A percentile compares a stretch with the other conserved stretches of the same genome.
Conservation (phyloP, 345 rosid species). For the Noccaea caerulescens region DNA sequence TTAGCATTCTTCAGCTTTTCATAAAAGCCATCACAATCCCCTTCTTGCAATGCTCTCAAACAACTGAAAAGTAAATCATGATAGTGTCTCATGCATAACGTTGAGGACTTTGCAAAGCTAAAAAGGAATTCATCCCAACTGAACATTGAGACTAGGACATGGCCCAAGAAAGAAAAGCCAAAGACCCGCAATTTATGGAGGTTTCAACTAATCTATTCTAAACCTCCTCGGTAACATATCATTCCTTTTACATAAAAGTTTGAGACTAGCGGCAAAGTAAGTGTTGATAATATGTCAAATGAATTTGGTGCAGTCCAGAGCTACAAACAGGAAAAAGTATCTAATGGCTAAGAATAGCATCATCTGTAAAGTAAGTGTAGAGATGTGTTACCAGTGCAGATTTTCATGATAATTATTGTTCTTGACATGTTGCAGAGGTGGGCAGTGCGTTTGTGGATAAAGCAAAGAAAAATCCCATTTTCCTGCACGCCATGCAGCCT, state of each 20-base stretch:
- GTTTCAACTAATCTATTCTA: constrained; percentile 21
- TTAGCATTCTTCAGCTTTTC: constrained; percentile 65
- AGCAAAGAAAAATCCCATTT: constrained; percentile 94
- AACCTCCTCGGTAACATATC: constrained; percentile 23
- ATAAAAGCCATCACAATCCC: constrained; percentile 69
- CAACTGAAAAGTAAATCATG: constrained; percentile 58
- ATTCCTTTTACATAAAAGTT: neutral
- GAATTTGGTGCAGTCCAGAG: constrained; percentile 34
- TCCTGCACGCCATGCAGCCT: constrained; percentile 98
- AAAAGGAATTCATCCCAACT: constrained; percentile 5
- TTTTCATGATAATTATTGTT: constrained; percentile 71
- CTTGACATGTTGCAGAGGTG: constrained; percentile 53
- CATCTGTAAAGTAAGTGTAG: neutral
- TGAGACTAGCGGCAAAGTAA: constrained; percentile 18
- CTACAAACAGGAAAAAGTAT: constrained; percentile 14
- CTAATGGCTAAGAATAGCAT: constrained; percentile 26
- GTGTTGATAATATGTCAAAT: constrained; percentile 13
- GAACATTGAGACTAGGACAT: constrained; percentile 22
- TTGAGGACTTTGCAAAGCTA: constrained; percentile 19
- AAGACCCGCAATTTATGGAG: constrained; percentile 11
- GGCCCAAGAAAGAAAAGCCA: constrained; percentile 16
- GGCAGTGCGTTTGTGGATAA: constrained; percentile 50
- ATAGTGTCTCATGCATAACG: constrained; percentile 22
- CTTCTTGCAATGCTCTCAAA: constrained; percentile 86
- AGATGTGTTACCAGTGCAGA: constrained; percentile 68